Percentiles rank a stretch among this genome's conserved stretches.
Conservation (phyloP, 345 rosid genomes). For the Sapria himalayana region DNA sequence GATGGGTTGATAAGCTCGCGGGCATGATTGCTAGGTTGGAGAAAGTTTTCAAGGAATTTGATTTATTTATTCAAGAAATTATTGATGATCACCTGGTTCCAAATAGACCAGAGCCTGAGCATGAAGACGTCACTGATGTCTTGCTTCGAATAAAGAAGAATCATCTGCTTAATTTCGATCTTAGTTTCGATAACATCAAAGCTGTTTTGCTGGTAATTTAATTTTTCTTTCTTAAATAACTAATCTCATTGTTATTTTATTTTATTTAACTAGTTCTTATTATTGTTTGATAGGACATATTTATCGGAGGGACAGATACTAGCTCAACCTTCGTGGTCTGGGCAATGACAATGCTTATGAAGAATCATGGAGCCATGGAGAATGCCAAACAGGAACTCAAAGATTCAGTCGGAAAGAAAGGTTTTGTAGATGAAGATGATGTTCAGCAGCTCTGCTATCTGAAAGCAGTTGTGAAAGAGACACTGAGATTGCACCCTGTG, state of each 20-base stretch:
- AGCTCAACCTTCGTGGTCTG: conserved; percentile 18
- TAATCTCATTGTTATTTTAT: background rate
- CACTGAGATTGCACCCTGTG: conserved; percentile 14
- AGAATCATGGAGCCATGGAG: conserved; percentile 14
- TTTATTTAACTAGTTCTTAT: background rate
- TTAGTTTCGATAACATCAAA: conserved; percentile 29
- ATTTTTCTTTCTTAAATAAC: background rate
- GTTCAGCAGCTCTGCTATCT: conserved; percentile 11
- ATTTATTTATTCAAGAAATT: conserved; percentile 17
- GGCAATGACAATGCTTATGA: conserved; percentile 24
- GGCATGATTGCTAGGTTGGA: conserved; percentile 14
- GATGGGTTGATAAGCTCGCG: conserved; percentile 17
- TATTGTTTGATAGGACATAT: conserved; percentile 11
- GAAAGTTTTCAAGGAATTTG: conserved; percentile 12
- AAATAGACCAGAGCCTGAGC: conserved; percentile 12
- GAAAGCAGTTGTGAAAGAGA: conserved; percentile 27
- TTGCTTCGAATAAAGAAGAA: conserved; percentile 15
- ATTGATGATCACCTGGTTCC: conserved; percentile 18
- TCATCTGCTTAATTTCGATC: conserved; percentile 8
- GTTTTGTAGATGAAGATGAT: conserved; percentile 17
- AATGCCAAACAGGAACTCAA: conserved; percentile 20
- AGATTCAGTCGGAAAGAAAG: conserved; percentile 11
- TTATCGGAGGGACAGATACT: conserved; percentile 25
- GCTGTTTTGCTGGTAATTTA: conserved; percentile 25
- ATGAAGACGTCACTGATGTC: conserved; percentile 24